phyloP scores from a whole-genome alignment of 2,329 filamentous ascomycete genomes.

The Whalleya microplaca region DNA sequence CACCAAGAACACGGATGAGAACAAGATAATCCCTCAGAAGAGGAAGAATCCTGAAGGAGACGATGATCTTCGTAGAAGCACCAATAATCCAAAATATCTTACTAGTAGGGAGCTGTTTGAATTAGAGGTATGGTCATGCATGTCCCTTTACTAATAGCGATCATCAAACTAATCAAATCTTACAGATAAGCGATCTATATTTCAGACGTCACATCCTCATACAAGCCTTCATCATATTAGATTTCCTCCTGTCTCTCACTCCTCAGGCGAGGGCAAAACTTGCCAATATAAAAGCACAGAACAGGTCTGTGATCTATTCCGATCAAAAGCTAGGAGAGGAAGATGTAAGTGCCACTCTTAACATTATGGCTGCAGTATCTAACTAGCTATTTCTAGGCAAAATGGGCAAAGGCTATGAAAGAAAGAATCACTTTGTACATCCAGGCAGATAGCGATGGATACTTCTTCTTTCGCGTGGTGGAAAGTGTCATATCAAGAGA shows the following conservation, averaged over 20 bases:
- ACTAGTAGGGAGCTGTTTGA: constrained; percentile 97
- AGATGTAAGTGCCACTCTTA: constrained; percentile 62
- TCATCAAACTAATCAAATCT: constrained; percentile 28
- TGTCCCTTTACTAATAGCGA: neutral
- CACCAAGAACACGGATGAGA: constrained; percentile 63
- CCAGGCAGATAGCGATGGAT: constrained; percentile 77
- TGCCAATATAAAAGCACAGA: constrained; percentile 65
- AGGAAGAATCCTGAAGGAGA: constrained; percentile 67
- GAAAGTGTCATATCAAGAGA: constrained; percentile 94
- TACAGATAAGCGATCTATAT: constrained; percentile 84
- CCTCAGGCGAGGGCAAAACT: constrained; percentile 80
- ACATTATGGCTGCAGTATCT: neutral
- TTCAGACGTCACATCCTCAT: constrained; percentile 94
- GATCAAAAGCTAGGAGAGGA: constrained; percentile 78
- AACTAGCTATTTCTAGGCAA: constrained; percentile 55
- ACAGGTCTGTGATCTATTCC: constrained; percentile 85
- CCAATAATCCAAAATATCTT: constrained; percentile 96
- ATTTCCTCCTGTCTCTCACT: constrained; percentile 92
- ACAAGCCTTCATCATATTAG: constrained; percentile 90
- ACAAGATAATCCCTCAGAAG: constrained; percentile 64
- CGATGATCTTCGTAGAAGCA: constrained; percentile 67
- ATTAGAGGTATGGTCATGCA: constrained; percentile 68
- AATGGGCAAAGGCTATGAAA: constrained; percentile 84
- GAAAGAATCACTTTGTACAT: constrained; percentile 81
- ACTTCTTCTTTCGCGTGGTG: constrained; percentile 95